Percentiles rank a stretch among this genome's conserved stretches.
phyloP scores from a whole-genome alignment of 495 filamentous ascomycete species.

The Chaetomidium leptoderma region DNA sequence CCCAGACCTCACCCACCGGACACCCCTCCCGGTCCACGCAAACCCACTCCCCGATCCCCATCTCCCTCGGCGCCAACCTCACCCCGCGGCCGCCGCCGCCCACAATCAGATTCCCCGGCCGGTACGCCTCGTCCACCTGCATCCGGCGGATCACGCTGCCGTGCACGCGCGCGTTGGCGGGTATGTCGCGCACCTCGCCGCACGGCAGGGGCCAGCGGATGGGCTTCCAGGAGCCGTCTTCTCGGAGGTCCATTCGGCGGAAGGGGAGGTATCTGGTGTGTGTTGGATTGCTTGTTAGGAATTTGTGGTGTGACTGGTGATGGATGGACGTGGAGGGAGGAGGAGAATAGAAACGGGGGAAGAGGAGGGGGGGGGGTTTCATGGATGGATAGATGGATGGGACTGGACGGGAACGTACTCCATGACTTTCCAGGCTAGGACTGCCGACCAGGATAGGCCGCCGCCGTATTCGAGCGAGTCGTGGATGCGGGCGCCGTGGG shows the following conservation, averaged over 20 bases:
- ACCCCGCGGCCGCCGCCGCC: conserved; percentile 73
- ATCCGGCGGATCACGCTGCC: conserved; percentile 70
- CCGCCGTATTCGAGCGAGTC: conserved; percentile 68
- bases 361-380: background rate
- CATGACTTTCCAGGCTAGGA: conserved; percentile 76
- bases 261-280: conserved; percentile 62
- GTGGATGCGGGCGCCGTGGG: conserved; percentile 62
- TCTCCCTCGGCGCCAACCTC: conserved; percentile 52
- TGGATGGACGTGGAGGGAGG: background rate
- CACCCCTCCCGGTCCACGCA: conserved; percentile 60
- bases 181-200: conserved; percentile 79
- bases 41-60: conserved; percentile 72
- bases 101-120: conserved; percentile 76
- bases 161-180: conserved; percentile 65
- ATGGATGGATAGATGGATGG: background rate
- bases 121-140: conserved; percentile 58
- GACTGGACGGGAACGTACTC: conserved; percentile 39
- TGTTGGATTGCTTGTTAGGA: too few relatives aligned
- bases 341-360: background rate
- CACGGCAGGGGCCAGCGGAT: conserved; percentile 77
- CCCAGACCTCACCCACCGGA: conserved; percentile 60
- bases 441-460: conserved; percentile 54
- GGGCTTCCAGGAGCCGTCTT: conserved; percentile 73
- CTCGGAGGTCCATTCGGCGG: conserved; percentile 71
- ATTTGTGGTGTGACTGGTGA: background rate